These are phyloP conservation scores for Erucastrum elatum DNA, from an alignment of 345 rosid genomes.

Conservation along the genomic window DNA sequence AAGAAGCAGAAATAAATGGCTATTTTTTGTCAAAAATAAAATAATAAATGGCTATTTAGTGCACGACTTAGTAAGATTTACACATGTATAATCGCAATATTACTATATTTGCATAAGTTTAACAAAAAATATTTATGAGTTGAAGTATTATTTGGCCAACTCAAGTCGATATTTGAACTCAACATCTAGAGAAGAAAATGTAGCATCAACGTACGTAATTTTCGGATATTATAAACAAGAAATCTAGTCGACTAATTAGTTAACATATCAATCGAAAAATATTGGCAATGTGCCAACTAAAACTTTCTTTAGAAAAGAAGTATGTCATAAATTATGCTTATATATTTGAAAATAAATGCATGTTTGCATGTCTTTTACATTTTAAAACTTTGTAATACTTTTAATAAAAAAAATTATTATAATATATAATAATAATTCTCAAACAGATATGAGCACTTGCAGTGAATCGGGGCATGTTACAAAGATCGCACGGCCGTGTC, in stretches of 20 bases:
- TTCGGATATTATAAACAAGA: not conserved
- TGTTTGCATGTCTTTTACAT: not conserved
- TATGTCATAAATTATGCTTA: not conserved
- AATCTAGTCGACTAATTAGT: not conserved
- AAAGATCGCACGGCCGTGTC: constrained; percentile 38
- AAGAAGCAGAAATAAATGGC: not conserved
- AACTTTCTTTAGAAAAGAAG: not conserved
- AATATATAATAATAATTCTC: not conserved
- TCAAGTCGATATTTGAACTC: not conserved
- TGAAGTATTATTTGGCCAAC: not conserved
- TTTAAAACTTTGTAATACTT: not conserved
- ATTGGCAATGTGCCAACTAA: not conserved
- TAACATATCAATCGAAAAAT: not conserved
- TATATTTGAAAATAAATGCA: not conserved
- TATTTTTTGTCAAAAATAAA: not conserved
- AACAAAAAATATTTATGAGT: not conserved
- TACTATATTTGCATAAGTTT: not conserved
- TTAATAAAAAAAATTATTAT: no score
- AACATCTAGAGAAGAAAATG: not conserved
- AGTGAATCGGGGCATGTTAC: constrained; percentile 40
- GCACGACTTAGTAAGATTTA: not conserved
- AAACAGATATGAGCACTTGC: constrained; percentile 27
- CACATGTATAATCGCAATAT: not conserved
- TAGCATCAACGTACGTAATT: no score
- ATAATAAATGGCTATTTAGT: not conserved